Base-by-base conservation (phyloP, 1,139 yeast genomes). In the Geotrichum phurueaensis region DNA sequence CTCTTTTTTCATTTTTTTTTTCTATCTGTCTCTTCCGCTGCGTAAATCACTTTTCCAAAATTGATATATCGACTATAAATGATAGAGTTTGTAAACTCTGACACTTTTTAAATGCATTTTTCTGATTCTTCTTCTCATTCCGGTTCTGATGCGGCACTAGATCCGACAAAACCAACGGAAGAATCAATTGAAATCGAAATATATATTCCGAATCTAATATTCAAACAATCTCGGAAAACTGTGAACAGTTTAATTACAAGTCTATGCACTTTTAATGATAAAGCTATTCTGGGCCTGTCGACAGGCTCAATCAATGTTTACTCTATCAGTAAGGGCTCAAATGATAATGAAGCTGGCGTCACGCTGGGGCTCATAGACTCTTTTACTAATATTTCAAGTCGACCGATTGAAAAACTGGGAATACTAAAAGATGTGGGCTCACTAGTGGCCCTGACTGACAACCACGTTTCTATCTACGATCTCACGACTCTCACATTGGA, bases 341-440 rank as follows among this genome's bases (percentile, higher is more conserved):
- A 27, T 5, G 18, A 39, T 13, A 45, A 9, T 33, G 23, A 31
- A 7, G 59, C 63, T 23, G 54, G 59, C 47, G 66, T 67, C 7
- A 39, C 56, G 22, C 7, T 22, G 9, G 47, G n/a, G 9, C 62
- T 68, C 27, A 51, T 56, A 27, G 60, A 66, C 5, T 60, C 64
- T 7, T 56, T 63, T 51, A 59, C 62, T 12, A 62, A 60, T 36
- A 55, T 69, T 18, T 57, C 68, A 12, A 29, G 54, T 10, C 51
- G 62, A 29, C 61, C 76, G 20, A 71, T 76, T 49, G 71, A 69
- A 13, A 70, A 71, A 57, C 64, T 78, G 12, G 74, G 71, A 20
- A 68, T 74, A 18, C 61, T 77, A 27, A 69, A 73, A 29, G 75
- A 72, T 52, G 70, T 76, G n/a, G 73, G 74, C 18, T 70, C 71